Percentiles rank a stretch among this genome's conserved stretches.
Evolutionary conservation across 345 rosid genomes (phyloP).

Genomic region (Nasturtium officinale): DNA sequence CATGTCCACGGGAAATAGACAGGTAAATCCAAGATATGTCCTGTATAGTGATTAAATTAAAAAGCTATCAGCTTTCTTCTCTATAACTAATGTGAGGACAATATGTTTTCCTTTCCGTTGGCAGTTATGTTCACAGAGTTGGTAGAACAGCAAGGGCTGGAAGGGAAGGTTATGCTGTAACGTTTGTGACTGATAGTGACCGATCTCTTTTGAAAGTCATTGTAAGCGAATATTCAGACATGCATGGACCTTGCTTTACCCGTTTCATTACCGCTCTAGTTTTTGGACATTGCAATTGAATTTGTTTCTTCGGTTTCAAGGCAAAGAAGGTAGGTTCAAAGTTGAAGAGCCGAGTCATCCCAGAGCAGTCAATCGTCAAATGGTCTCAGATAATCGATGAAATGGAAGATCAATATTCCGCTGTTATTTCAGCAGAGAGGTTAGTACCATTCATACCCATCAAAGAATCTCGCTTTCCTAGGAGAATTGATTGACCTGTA

Average conservation of each 20-base stretch:
- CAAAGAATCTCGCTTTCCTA: background rate
- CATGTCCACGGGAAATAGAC: slow-evolving; percentile 95
- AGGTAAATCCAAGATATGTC: slow-evolving; percentile 47
- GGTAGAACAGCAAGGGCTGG: slow-evolving; percentile 99
- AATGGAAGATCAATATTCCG: slow-evolving; percentile 80
- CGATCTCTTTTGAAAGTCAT: slow-evolving; percentile 91
- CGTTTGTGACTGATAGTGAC: slow-evolving; percentile 87
- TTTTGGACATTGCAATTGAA: slow-evolving; percentile 14
- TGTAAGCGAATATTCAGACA: slow-evolving; percentile 52
- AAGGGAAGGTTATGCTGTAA: slow-evolving; percentile 95
- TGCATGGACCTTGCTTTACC: slow-evolving; percentile 15
- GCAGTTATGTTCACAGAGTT: slow-evolving; percentile 93
- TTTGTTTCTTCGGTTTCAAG: slow-evolving; percentile 41
- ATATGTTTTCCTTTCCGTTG: slow-evolving; percentile 16
- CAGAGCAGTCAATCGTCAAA: slow-evolving; percentile 82
- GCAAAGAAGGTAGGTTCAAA: slow-evolving; percentile 90
- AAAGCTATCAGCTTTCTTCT: slow-evolving; percentile 11
- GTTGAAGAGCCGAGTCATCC: slow-evolving; percentile 79
- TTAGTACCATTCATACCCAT: slow-evolving; percentile 46
- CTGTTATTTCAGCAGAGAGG: slow-evolving; percentile 86
- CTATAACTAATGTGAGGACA: slow-evolving; percentile 2
- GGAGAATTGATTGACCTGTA: slow-evolving; percentile 10
- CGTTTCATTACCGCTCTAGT: background rate
- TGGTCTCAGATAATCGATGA: slow-evolving; percentile 86
- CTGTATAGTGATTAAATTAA: background rate